Base-by-base conservation (phyloP, 176 grass and related monocot species). In the Triticum timopheevii region DNA sequence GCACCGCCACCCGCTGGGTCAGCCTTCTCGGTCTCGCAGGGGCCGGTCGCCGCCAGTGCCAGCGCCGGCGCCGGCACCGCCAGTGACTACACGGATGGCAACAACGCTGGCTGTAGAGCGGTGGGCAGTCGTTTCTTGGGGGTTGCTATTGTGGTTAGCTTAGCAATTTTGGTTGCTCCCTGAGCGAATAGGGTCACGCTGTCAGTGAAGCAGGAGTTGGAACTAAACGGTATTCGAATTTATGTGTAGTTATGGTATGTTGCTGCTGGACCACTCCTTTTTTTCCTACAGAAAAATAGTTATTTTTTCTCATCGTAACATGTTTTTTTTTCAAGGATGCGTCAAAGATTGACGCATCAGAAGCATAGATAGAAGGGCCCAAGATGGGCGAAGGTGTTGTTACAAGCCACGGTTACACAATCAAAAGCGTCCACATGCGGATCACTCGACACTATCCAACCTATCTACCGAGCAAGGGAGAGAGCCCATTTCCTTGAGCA, bases 1-100 rank as follows among this genome's bases (percentile, higher is more conserved):
- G 87, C 87, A 2, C 92, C 90, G 25, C 52, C 92, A 6, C 83
- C 80, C 7, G 65, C 23, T 19, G 88, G 73, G 0, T 52, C 73
- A 19, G 84, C 80, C 2, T 63, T 82, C 40, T 86, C 79, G 0
- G 64, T 81, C 52, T 86, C 80, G 0, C 73, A 44, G 30, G 88
- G 2, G 22, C 16, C 13, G 0, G 54, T 56, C 64, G 70, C 65
- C 56, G 56, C 56, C 22, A 61, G 61, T 49, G 81, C 52, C 65
- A 65, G 87, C 4, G 69, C 79, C 12, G 39, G 38, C 12, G 86
- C n/a, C 61, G 61, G n/a, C n/a, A 63, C 61, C 61, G 25, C 13
- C 24, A 38, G 54, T 24, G 83, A 59, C 39, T 16, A 38, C 13
- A 71, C 31, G 66, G 83, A 47, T 19, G 62, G 83, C 36, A 86